Conservation (phyloP, 495 filamentous ascomycete species). For the Penicilliopsis zonata region DNA sequence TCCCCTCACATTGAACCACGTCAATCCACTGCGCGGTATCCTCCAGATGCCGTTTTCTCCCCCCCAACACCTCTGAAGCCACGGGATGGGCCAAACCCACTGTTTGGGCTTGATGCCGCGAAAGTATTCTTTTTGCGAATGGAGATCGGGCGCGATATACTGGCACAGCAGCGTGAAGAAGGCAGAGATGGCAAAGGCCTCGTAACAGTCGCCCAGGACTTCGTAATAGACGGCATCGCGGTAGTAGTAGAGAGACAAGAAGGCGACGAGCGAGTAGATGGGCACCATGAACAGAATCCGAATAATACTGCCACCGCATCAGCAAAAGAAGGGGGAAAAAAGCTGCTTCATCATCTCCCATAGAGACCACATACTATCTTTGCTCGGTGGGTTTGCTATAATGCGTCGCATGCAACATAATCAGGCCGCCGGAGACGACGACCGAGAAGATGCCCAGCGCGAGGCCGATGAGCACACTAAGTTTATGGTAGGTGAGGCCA, state of each 20-base stretch:
- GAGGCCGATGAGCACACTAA: constrained; percentile 25
- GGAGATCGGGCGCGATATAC: constrained; percentile 57
- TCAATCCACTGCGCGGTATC: constrained; percentile 60
- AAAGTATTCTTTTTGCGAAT: constrained; percentile 66
- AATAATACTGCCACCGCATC: constrained; percentile 60
- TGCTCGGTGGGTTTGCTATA: constrained; percentile 59
- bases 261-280: constrained; percentile 54
- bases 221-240: constrained; percentile 60
- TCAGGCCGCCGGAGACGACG: constrained; percentile 45
- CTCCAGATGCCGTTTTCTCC: constrained; percentile 45
- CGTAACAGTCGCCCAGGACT: constrained; percentile 59
- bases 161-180: constrained; percentile 58
- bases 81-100: constrained; percentile 55
- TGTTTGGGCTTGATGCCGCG: constrained; percentile 42
- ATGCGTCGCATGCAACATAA: constrained; percentile 53
- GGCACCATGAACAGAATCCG: constrained; percentile 72
- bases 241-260: constrained; percentile 53
- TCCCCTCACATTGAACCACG: constrained; percentile 69
- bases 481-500: constrained; percentile 9
- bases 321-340: too few relatives aligned
- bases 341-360: too few relatives aligned
- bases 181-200: constrained; percentile 67
- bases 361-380: constrained; percentile 44
- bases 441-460: constrained; percentile 43
- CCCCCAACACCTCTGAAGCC: constrained; percentile 49